phyloP scores from a whole-genome alignment of 2,329 filamentous ascomycete species.

The Colletotrichum sp. region DNA sequence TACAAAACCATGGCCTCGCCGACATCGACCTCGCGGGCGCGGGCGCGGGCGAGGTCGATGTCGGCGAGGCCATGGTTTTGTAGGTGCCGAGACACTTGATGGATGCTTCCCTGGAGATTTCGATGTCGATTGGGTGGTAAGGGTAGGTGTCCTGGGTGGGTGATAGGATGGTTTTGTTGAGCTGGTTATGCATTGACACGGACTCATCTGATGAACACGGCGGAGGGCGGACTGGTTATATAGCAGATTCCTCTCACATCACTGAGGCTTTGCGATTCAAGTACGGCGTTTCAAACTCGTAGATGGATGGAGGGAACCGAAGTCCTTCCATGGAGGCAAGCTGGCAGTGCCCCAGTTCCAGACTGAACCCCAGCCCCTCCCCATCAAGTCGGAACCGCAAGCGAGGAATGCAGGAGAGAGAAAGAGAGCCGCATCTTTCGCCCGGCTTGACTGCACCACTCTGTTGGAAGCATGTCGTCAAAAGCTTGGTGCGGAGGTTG shows the following conservation, averaged over 20 bases:
- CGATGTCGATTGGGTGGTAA: not conserved
- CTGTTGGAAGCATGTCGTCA: not conserved
- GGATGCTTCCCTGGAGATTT: constrained; percentile 1
- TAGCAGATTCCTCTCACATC: not conserved
- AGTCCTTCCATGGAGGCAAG: not conserved
- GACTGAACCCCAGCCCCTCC: not conserved
- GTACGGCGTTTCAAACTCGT: not conserved
- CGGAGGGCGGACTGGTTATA: not conserved
- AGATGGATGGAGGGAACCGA: not conserved
- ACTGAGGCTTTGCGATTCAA: not conserved
- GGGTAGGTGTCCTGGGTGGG: not conserved
- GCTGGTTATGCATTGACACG: not conserved
- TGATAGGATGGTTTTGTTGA: not conserved
- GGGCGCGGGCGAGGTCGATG: not conserved
- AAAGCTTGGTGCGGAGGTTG: not conserved
- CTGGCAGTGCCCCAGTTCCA: not conserved
- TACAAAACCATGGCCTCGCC: too few relatives aligned
- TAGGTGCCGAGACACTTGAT: constrained; percentile 14
- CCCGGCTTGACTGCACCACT: not conserved
- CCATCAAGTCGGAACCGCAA: not conserved
- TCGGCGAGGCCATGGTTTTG: not conserved
- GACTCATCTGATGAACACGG: not conserved
- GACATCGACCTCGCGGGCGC: too few relatives aligned
- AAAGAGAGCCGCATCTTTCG: not conserved
- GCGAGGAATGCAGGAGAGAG: not conserved